Evolutionary conservation across 305 asterid genomes (phyloP), one percentile per base, ranked within the genome.

Genomic region (Solanum hybrid): DNA sequence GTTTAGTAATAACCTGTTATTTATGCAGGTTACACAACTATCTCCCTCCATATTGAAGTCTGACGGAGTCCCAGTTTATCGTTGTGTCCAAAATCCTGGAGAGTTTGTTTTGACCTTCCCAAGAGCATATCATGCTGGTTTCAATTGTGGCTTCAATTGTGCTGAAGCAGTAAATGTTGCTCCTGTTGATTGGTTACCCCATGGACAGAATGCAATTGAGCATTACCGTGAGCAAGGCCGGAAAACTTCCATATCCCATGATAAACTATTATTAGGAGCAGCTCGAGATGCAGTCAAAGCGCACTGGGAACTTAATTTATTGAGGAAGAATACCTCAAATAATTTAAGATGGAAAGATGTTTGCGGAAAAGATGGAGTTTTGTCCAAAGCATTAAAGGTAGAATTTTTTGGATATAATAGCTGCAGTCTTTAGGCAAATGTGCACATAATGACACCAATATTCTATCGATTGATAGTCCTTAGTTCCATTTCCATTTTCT

Each of bases 131-230:
- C 98, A 96, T 90, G 95, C 98, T 73, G 98, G 98, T 89, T 96
- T 96, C 93, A 96, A 96, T 91, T 92, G 93, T 45, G 98, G 98
- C 88, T 96, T 96, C 89, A 96, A 95, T 87, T 96, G 98, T 93
- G 98, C 98, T 88, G 98, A 96, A 91, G 98, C 98, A 64, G 98
- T 96, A 90, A 96, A 96, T 91, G 98, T 95, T 86, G 98, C 98
- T 91, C 98, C 98, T 80, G 96, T 95, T 89, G 98, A 96, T 91
- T 96, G 98, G 98, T 94, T 96, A 91, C 97, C 96, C 37, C 98
- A 96, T 88, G 98, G 98, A 26, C 95, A 93, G 86, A 94, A 93
- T 91, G 98, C 98, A 73, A 94, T 96, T 45, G 96, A 95, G 95
- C 97, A 95, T 78, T 96, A 96, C 81, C 92, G 95, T 35, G 94